These are phyloP conservation scores for Coffea eugenioides DNA, from an alignment of 257 asterid species.

Conservation along the genomic window DNA sequence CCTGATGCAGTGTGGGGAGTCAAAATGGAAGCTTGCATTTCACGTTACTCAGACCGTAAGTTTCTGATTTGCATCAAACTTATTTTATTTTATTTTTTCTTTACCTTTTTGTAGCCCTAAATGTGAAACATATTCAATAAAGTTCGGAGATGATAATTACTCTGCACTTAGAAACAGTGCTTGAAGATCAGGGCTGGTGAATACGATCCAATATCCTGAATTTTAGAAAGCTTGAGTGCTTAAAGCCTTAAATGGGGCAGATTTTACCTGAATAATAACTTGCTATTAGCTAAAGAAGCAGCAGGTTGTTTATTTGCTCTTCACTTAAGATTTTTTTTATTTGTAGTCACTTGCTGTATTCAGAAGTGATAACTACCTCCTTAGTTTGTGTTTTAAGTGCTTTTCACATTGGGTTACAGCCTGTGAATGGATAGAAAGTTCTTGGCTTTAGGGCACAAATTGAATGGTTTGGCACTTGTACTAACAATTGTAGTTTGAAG, in stretches of 20 bases:
- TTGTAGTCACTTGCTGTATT: background rate
- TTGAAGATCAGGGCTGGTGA: background rate
- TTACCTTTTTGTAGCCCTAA: background rate
- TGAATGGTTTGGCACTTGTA: background rate
- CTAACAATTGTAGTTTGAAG: background rate
- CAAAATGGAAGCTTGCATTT: conserved; percentile 81
- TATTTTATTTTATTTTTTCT: background rate
- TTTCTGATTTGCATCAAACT: conserved; percentile 8
- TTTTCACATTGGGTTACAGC: background rate
- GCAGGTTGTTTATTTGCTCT: background rate
- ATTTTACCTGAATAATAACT: background rate
- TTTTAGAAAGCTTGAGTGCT: background rate
- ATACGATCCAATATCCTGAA: background rate
- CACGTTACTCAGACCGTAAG: conserved; percentile 95
- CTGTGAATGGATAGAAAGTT: background rate
- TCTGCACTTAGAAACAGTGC: background rate
- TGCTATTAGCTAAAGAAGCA: background rate
- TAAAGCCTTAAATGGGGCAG: background rate
- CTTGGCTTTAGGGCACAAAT: background rate
- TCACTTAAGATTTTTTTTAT: background rate
- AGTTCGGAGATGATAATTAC: background rate
- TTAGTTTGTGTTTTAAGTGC: background rate
- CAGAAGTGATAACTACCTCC: background rate
- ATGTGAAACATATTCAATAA: background rate
- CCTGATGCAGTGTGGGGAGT: conserved; percentile 94